Evolutionary conservation across 495 filamentous ascomycete species (phyloP), one percentile per base, ranked within the genome.

Genomic region (Oidiodendron maius): DNA sequence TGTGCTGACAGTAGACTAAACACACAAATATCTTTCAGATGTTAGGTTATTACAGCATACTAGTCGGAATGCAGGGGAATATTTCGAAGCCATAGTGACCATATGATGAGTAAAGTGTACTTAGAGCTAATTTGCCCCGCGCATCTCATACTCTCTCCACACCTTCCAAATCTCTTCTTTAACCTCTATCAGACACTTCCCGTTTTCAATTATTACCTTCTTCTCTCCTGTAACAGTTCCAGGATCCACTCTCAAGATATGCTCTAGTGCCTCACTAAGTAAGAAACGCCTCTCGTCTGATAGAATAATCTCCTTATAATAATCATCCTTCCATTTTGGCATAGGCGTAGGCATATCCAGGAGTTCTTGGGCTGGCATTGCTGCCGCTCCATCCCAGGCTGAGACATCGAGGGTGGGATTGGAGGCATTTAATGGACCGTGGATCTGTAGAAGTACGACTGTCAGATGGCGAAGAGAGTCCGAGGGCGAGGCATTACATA

Each of bases 161-260:
- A 37, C 35, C 5, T n/a, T 37, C 35, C n/a, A 15, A 4, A 37
- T 17, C n/a, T 32, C 28, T 32, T n/a, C 28, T 8, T 37, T 5
- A 41, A 59, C 22, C 26, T 52, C 47, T 26, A 51, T 21, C 18
- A 41, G 5, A 12, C 13, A 23, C 44, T 55, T 49, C 34, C 48
- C 56, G 43, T 48, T 43, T 23, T 53, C 13, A 45, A 59, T 59
- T 16, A 59, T 24, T 17, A 55, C 35, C 43, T 15, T 59, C 39
- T 36, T 48, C 42, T 40, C 52, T 1, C 56, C 56, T 17, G 2
- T 46, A 17, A 55, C 48, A 25, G 23, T 52, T 2, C 35, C 43
- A 23, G 17, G 21, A 1, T n/a, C 22, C 11, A 55, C 52, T 13
- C 15, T 11, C 23, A 40, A 8, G 17, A 54, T 18, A 46, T 59